A percentile compares a stretch with the other conserved stretches of the same genome.
These are phyloP conservation scores for Oryza glaberrima DNA, from an alignment of 176 grass and related monocot species.

Conservation along the genomic window DNA sequence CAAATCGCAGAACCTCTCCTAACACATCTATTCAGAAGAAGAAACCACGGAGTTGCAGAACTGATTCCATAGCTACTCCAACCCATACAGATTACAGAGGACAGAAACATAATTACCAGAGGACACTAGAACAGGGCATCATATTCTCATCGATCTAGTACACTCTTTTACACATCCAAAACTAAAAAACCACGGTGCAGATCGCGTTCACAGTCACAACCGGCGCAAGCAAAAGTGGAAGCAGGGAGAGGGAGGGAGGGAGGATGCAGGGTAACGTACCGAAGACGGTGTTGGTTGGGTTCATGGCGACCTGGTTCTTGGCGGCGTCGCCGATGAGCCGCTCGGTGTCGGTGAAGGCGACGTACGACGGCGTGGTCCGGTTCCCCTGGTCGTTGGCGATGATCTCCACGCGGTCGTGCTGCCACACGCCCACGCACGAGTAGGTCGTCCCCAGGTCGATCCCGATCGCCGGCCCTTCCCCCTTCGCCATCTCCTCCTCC, in stretches of 20 bases:
- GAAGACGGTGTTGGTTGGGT: conserved; percentile 90
- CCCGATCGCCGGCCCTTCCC: conserved; percentile 85
- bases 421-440: conserved; percentile 92
- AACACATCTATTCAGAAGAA: neutral
- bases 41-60: neutral
- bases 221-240: neutral
- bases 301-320: conserved; percentile 99
- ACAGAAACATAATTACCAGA: neutral
- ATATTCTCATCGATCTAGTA: neutral
- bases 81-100: too few relatives aligned
- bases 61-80: neutral
- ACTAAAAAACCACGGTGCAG: neutral
- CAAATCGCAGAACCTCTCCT: neutral
- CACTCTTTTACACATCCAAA: neutral
- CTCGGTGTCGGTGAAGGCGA: conserved; percentile 86
- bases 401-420: conserved; percentile 94
- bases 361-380: conserved; percentile 83
- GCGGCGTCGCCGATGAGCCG: conserved; percentile 84
- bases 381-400: conserved; percentile 97
- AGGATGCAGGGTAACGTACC: conserved; percentile 41
- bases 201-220: neutral
- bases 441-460: conserved; percentile 91
- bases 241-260: too few relatives aligned
- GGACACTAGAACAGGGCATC: neutral
- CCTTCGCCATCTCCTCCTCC: conserved; percentile 54